Conservation (phyloP, 176 grass and related monocot genomes). For the Calamus simplicifolius region DNA sequence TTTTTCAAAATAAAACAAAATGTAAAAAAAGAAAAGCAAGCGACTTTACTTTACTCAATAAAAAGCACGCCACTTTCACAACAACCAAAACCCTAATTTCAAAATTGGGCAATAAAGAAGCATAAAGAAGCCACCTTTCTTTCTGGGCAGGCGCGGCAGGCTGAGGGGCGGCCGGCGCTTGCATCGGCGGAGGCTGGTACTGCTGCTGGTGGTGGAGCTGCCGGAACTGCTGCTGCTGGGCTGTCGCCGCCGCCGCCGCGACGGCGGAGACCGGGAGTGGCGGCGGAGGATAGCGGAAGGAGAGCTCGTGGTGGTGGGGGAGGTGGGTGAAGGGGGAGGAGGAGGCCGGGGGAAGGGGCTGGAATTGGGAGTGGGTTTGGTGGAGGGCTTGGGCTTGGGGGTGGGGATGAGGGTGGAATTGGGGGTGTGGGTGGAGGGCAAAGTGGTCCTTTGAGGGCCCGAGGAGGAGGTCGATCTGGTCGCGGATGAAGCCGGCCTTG, state of each 20-base stretch:
- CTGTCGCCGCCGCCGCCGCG: constrained; percentile 26
- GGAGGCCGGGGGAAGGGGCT: constrained; percentile 6
- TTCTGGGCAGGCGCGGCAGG: constrained; percentile 12
- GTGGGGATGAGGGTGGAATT: constrained; percentile 16
- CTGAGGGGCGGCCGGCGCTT: constrained; percentile 7
- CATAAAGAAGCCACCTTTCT: constrained; percentile 35
- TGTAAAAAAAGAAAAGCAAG: no score
- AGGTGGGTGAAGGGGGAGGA: constrained; percentile 7
- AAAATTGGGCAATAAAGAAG: not conserved
- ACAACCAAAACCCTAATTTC: constrained; percentile 11
- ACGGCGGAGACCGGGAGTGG: constrained; percentile 26
- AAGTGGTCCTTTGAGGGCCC: constrained; percentile 36
- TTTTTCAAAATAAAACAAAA: no score
- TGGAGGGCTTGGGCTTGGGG: constrained; percentile 7
- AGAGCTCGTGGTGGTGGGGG: constrained; percentile 25
- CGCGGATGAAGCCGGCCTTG: constrained; percentile 67
- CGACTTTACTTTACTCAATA: no score
- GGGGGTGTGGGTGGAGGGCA: constrained; percentile 15
- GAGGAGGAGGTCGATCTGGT: constrained; percentile 66
- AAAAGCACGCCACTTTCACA: constrained; percentile 21
- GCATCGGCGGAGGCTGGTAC: not conserved
- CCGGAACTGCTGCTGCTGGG: constrained; percentile 50
- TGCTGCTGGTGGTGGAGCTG: constrained; percentile 21
- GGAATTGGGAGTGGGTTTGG: constrained; percentile 18
- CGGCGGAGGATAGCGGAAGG: constrained; percentile 29